Evolutionary conservation across 306 rosid genomes (phyloP).

Genomic region (Gillenia trifoliata): DNA sequence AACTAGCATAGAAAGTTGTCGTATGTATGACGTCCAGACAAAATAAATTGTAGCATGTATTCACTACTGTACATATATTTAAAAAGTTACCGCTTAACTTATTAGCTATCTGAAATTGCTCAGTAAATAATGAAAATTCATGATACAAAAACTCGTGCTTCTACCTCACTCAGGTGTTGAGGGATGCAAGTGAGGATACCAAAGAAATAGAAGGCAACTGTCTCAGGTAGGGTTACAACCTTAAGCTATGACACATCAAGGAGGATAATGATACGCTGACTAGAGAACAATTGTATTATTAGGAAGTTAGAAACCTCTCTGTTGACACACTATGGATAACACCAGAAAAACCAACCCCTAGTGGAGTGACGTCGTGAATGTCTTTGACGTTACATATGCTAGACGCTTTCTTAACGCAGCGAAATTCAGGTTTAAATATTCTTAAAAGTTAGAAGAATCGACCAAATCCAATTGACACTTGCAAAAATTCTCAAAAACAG

Average conservation of each 20-base stretch:
- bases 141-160: not conserved
- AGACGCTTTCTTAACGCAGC: not conserved
- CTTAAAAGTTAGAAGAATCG: not conserved
- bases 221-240: not conserved
- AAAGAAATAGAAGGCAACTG: not conserved
- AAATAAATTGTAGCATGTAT: not conserved
- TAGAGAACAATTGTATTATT: not conserved
- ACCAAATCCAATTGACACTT: not conserved
- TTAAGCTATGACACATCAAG: not conserved
- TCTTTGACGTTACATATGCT: not conserved
- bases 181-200: not conserved
- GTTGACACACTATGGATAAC: not conserved
- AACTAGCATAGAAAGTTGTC: not conserved
- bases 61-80: not conserved
- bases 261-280: not conserved
- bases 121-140: not conserved
- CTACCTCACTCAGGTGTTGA: not conserved
- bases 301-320: not conserved
- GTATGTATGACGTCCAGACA: not conserved
- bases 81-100: not conserved
- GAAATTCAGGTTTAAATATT: not conserved
- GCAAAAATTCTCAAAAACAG: conserved; percentile 6
- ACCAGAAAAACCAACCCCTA: not conserved
- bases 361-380: not conserved
- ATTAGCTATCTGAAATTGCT: not conserved